Base-by-base conservation (phyloP, 2,329 filamentous ascomycete species). In the Arachnopeziza araneosa region DNA sequence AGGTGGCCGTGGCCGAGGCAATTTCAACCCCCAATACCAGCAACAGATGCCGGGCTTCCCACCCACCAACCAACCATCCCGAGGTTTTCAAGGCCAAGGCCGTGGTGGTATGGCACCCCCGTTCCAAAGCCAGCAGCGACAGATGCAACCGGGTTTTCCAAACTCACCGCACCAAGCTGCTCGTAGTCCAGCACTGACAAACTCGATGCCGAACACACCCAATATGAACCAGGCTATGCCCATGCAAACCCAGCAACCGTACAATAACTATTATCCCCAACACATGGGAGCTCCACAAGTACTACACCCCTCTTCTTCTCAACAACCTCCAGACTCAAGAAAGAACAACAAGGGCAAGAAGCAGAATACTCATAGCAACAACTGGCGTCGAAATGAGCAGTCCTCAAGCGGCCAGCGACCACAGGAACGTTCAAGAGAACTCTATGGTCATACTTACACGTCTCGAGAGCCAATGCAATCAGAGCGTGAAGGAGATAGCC, bases 201-300 rank as follows among this genome's bases (percentile, higher is more conserved):
- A 52, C 59, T 85, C 86, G 44, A 81, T 88, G 68, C 86, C 88
- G 60, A 82, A 82, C 64, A 89, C 87, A 30, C 87, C 90, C 63
- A 85, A 88, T 77, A 86, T 86, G 86, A 82, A 79, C 59, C 78
- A 80, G 50, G 82, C 82, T 55, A 86, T 91, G 74, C 82, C 89
- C 54, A 89, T 90, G 75, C 80, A 80, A 74, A 65, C 61, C 48
- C 66, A 63, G 12, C 71, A 70, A 48, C 66, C 83, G 83, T 84
- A 82, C 78, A 77, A 75, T 69, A 70, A 73, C 74, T 71, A 73
- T 72, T 71, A 71, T 50, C 64, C 66, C 62, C 68, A 68, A 58
- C 69, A 71, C 55, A 73, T 71, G 65, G 73, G 64, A 60, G 66
- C 62, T 58, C 71, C 63, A 75, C 82, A 83, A 82, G 82, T 85